Evolutionary conservation across 2,329 filamentous ascomycete genomes (phyloP), one percentile per base, ranked within the genome.

Genomic region (Incumbomyces lentus): DNA sequence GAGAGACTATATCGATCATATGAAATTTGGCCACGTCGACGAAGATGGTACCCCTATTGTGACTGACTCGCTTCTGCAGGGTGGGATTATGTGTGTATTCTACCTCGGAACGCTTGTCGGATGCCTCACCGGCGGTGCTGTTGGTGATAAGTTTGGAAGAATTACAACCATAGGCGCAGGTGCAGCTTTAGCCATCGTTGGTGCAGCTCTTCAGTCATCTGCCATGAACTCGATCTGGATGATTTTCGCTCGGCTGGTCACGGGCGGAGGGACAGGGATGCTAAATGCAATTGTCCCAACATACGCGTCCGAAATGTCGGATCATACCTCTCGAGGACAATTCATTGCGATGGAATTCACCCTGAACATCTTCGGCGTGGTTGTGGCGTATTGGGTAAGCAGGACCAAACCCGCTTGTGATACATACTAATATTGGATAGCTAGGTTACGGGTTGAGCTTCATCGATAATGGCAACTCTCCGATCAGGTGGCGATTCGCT

Each of bases 301-400:
- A 2, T 85, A 79, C 79, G 79, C 80, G 1, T 82, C 81, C 0
- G 82, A 85, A 61, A 82, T 78, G 0, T 76, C 79, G 0, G 75
- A 81, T 32, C 78, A 84, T 56, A 83, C 74, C 0, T 79, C 76
- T 2, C 73, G 83, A 34, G 83, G 83, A 4, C 73, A 79, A 40
- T 83, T 84, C 52, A 77, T 86, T 47, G 78, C 80, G 7, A 79
- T 84, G 45, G 82, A 86, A 55, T 86, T 86, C 52, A 85, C 81
- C 0, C 62, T 85, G 8, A 86, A 86, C 57, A 84, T 85, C 50
- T 50, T 59, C 26, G 58, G 57, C n/a, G 42, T 59, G 17, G 54
- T 59, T 19, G 52, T 59, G 19, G 56, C 56, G 2, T 59, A 61
- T 46, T 62, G 59, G 22, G 22, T 26, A 26, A 5, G 22, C 8